Evolutionary conservation across 768 basidiomycete genomes (phyloP).

Genomic region (Ephemerocybe angulata): DNA sequence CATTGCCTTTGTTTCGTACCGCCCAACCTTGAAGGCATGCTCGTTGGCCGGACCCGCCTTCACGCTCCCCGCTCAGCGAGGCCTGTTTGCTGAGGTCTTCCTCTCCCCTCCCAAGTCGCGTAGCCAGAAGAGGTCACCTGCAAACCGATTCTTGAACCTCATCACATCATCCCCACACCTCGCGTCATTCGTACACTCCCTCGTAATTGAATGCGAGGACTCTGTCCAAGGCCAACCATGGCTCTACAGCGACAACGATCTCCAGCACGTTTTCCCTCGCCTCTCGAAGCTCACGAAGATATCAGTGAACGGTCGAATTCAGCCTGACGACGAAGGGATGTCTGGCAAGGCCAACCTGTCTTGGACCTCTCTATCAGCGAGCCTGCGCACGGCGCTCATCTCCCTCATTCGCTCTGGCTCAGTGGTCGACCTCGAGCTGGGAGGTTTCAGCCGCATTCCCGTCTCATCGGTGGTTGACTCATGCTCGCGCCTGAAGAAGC

Average conservation of each 20-base stretch:
- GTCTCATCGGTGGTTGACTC: constrained; percentile 11
- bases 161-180: constrained; percentile 9
- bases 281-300: constrained; percentile 5
- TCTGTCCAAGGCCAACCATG: constrained; percentile 9
- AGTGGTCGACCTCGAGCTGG: constrained; percentile 10
- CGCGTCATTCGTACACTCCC: constrained; percentile 6
- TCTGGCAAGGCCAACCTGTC: constrained; percentile 12
- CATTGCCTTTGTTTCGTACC: constrained; percentile 2
- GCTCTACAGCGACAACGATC: constrained; percentile 9
- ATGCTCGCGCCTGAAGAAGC: constrained; percentile 11
- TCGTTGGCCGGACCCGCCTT: constrained; percentile 3
- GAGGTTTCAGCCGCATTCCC: constrained; percentile 11
- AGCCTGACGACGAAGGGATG: constrained; percentile 3
- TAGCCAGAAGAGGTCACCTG: constrained; percentile 3
- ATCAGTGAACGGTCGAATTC: constrained; percentile 7
- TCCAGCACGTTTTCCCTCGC: constrained; percentile 10
- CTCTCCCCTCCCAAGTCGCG: constrained; percentile 8
- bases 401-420: constrained; percentile 9
- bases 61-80: neutral
- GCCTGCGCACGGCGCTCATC: constrained; percentile 7
- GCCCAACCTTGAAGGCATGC: constrained; percentile 4
- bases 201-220: constrained; percentile 12
- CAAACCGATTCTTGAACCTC: constrained; percentile 8
- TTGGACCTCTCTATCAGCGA: constrained; percentile 10
- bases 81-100: constrained; percentile 9